Base-by-base conservation (phyloP, 148 eudicot species). In the Diospyros kaki region DNA sequence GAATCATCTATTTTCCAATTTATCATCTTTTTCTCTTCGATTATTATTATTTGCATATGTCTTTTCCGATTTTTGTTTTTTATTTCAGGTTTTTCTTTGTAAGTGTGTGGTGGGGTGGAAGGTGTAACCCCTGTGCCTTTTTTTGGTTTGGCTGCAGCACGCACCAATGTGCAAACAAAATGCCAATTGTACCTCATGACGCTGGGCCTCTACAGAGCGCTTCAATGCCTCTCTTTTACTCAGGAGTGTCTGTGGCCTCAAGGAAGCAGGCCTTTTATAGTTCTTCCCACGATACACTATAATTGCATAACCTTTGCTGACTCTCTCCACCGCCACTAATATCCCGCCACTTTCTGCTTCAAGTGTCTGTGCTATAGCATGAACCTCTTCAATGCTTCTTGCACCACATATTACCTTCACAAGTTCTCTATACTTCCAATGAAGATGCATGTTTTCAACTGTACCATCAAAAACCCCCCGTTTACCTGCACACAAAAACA, bases 401-500 rank as follows among this genome's bases (percentile, higher is more conserved):
- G 88, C 90, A 44, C 94, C 94, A 69, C 89, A 83, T 58, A 93
- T 84, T 78, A 96, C 83, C 87, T 96, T 96, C 66, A 96, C 99
- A 69, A 96, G 88, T 81, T 96, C 99, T 81, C 99, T 85, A 79
- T 96, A 96, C 82, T 96, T 96, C 99, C 99, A 96, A 78, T 96
- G 99, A 58, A 96, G 88, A 88, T 96, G 99, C 99, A 96, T 93
- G 82, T 96, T 96, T 83, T 96, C 97, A 80, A 96, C 83, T 18
- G 99, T 96, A 72, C 99, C 99, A 85, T 89, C 98, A 89, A 96
- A 96, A 69, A 96, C 94, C 75, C 98, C 98, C 66, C 99, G 94
- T 58, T 94, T 87, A 76, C 99, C 99, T 96, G 93, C 58, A 72
- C 64, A 87, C 38, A 18, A 38, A 52, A 87, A 50, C 48, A 13